Evolutionary conservation across 352 stramenopile species (phyloP), one percentile per base, ranked within the genome.

Genomic region (Globisporangium paddicum): DNA sequence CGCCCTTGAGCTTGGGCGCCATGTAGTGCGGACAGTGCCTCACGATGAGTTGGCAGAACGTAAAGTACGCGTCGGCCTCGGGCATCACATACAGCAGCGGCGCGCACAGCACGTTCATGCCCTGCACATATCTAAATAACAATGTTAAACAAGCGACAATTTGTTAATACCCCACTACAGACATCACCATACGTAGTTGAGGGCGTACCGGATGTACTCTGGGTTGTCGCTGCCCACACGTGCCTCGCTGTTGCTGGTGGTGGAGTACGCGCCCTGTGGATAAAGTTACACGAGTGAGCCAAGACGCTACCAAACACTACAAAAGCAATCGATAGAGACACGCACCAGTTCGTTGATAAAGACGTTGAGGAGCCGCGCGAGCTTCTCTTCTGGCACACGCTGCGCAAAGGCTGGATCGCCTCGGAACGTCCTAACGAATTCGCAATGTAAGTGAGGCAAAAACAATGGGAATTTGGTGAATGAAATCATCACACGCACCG

Each of bases 31-130:
- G 90, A 60, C 90, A 94, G 68, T 97, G 89, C 25, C 82, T 71
- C 28, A 87, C 79, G 47, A 97, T 82, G 25, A 97, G 72, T 49
- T 87, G 76, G 52, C 86, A 87, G 55, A 97, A 97, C n/a, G 81
- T 92, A 48, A 87, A 84, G 63, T 96, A 97, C 19, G 90, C 90
- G 45, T 97, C 90, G 14, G 86, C 69, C 49, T 97, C 90, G 3
- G 90, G 86, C 71, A 97, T 79, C n/a, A 96, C 87, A 63, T 96
- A 97, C n/a, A 97, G 67, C 44, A 97, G 67, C 45, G 90, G 87
- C 13, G 86, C 89, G 55, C 85, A 96, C 18, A 97, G 55, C 23
- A 97, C 77, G 60, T 96, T 97, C 87, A 97, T 97, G 42, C 90
- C 90, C 64, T 97, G 90, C n/a, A 97, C 90, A 59, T 97, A 97